Base-by-base conservation (phyloP, 176 grass and related monocot species). In the Microstegium vimineum region DNA sequence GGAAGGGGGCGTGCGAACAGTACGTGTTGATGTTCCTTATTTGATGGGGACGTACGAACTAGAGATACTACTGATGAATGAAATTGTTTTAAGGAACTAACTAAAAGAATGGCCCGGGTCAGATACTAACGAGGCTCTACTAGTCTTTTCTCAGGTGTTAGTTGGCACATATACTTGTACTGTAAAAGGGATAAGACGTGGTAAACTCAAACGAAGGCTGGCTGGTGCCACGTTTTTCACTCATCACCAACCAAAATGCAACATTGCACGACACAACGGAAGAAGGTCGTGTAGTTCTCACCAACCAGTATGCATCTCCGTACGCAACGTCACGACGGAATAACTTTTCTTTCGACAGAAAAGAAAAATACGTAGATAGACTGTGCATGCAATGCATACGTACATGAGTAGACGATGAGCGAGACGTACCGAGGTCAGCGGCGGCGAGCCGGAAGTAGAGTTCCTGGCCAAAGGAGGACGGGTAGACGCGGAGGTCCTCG, bases 361-460 rank as follows among this genome's bases (percentile, higher is more conserved):
- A 20, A 11, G 0, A 36, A 35, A 5, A 10, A 22, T 9, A 9
- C 20, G 13, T 59, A 57, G 9, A 59, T 25, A 20, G 35, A 40
- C 37, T 23, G 66, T 38, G 66, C 65, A 37, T 47, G 45, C 42
- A 18, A 5, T 63, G 61, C 20, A 10, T 28, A 5, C 57, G 8
- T 38, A 11, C 20, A 32, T 38, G 32, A 12, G 52, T 25, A 41
- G 11, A 14, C 22, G n/a, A n/a, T n/a, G n/a, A n/a, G n/a, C n/a
- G 34, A n/a, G 14, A 87, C 91, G 20, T 93, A 90, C 89, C 75
- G 63, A 94, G 76, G 77, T 94, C 83, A 8, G 66, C 78, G 41
- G 83, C 86, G 42, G 87, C 73, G 74, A 92, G 78, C 15, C 87
- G 92, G 61, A 90, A 71, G 75, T 91, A 92, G 14, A 94, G 82